Conservation (phyloP, 306 rosid species). For the Sphenostylis stenocarpa region DNA sequence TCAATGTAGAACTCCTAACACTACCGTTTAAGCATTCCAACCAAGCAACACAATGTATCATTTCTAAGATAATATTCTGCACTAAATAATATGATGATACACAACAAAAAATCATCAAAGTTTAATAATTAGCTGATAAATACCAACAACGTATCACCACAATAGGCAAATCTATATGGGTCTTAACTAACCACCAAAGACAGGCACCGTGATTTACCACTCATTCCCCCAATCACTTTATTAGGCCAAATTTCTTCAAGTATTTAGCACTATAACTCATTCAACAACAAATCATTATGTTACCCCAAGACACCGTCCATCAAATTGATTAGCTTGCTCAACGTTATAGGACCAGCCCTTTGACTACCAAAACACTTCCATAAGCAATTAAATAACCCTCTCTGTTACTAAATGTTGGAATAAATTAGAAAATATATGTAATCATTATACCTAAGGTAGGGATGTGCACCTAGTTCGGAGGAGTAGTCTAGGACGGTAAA, state of each 20-base stretch:
- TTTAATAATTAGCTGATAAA: background rate
- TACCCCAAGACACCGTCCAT: background rate
- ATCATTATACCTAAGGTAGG: too few relatives aligned
- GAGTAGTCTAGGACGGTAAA: too few relatives aligned
- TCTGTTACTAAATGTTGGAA: too few relatives aligned
- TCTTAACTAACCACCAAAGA: background rate
- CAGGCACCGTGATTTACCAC: background rate
- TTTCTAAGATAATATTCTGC: background rate
- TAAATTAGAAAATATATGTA: too few relatives aligned
- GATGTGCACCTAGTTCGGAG: too few relatives aligned
- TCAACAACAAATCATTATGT: background rate
- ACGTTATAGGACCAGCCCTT: background rate
- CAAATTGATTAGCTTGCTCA: background rate
- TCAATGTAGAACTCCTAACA: too few relatives aligned
- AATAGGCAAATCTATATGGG: background rate
- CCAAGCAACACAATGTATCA: background rate
- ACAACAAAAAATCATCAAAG: background rate
- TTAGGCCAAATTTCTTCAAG: background rate
- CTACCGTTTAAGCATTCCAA: background rate
- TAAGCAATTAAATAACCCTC: background rate
- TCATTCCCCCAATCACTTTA: background rate
- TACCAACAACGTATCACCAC: background rate
- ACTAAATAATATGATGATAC: background rate
- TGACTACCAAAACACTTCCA: background rate
- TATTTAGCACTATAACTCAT: background rate